These are phyloP conservation scores for Komagataella phaffii DNA, from an alignment of 805 yeast genomes.

Conservation along the genomic window DNA sequence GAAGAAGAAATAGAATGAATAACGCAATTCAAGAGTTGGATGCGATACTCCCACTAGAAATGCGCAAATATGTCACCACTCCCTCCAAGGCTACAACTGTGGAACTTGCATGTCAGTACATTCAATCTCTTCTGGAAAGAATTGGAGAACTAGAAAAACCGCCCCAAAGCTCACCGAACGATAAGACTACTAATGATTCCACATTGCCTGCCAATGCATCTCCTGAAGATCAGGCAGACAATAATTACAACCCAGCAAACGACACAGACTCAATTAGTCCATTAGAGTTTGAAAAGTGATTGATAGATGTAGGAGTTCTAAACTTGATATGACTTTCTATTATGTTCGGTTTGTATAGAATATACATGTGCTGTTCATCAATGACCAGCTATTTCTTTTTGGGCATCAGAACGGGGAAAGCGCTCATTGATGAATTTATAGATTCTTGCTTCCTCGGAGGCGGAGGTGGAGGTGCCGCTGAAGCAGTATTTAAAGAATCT, in stretches of 20 bases:
- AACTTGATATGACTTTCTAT: background rate
- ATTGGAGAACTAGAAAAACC: constrained; percentile 8
- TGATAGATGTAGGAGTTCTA: background rate
- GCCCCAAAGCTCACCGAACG: background rate
- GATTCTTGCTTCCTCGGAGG: background rate
- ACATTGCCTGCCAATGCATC: background rate
- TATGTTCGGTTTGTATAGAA: background rate
- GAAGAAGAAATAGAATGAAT: constrained; percentile 87
- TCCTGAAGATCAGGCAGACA: background rate
- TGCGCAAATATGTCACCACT: constrained; percentile 43
- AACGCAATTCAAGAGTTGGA: constrained; percentile 70
- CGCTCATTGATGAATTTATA: background rate
- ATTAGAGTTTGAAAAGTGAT: background rate
- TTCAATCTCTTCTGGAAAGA: constrained; percentile 29
- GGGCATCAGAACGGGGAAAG: background rate
- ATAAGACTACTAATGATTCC: background rate
- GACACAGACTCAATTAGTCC: background rate
- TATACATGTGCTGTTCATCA: background rate
- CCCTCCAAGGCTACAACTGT: constrained; percentile 94
- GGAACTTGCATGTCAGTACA: constrained; percentile 71
- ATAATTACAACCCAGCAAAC: background rate
- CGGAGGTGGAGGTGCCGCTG: background rate
- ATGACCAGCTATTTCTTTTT: background rate
- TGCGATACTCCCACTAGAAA: constrained; percentile 46
- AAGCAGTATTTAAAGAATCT: background rate